Conservation (phyloP, 2,329 filamentous ascomycete genomes). For the Aspergillus sp. region DNA sequence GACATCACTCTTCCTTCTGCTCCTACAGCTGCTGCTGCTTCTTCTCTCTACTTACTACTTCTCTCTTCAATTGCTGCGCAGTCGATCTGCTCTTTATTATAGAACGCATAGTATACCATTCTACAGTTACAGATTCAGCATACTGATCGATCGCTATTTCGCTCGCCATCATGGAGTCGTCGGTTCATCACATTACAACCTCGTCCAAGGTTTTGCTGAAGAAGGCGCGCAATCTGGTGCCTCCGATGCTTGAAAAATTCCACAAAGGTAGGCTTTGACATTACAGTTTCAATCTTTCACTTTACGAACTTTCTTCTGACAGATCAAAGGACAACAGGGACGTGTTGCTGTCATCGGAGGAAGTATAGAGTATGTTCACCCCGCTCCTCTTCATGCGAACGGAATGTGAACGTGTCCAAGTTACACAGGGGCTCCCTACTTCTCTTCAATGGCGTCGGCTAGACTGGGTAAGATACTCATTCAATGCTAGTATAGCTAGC, state of each 20-base stretch:
- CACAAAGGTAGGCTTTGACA: slow-evolving; percentile 73
- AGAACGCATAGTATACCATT: neutral
- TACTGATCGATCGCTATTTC: neutral
- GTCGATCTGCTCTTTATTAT: neutral
- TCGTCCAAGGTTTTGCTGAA: slow-evolving; percentile 73
- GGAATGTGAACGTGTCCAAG: slow-evolving; percentile 30
- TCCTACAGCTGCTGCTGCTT: neutral
- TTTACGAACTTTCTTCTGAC: neutral
- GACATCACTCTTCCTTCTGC: slow-evolving; percentile 34
- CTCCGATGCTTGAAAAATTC: slow-evolving; percentile 91
- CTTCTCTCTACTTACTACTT: neutral
- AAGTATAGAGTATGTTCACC: slow-evolving; percentile 68
- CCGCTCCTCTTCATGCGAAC: neutral
- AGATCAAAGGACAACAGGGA: slow-evolving; percentile 75
- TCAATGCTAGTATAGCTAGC: neutral
- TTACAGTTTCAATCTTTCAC: neutral
- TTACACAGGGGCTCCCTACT: slow-evolving; percentile 96
- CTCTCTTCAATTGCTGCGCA: neutral
- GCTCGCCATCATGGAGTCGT: slow-evolving; percentile 32
- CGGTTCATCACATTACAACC: slow-evolving; percentile 57
- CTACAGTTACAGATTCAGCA: neutral
- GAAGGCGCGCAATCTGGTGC: slow-evolving; percentile 86
- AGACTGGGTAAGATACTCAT: slow-evolving; percentile 62
- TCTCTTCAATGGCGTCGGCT: slow-evolving; percentile 95
- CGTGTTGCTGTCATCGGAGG: slow-evolving; percentile 92